Percentiles rank a stretch among this genome's conserved stretches.
Conservation (phyloP, 1,139 yeast species). For the Lodderomyces orthopsilosis region DNA sequence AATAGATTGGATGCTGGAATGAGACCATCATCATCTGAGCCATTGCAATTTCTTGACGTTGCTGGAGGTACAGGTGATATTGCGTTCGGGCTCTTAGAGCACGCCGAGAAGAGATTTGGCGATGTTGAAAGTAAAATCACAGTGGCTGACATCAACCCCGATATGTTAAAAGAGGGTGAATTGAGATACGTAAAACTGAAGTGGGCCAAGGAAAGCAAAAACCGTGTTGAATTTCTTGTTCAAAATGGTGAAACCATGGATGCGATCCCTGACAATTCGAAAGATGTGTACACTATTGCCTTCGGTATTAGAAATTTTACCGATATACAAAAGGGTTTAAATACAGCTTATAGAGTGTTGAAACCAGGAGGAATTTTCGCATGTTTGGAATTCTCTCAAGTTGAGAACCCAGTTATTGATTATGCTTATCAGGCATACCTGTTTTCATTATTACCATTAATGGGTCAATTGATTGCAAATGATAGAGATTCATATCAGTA, state of each 20-base stretch:
- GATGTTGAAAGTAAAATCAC: constrained; percentile 82
- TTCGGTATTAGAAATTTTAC: constrained; percentile 98
- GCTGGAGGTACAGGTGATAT: constrained; percentile 99
- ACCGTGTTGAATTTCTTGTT: constrained; percentile 74
- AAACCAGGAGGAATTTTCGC: constrained; percentile 97
- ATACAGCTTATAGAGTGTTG: constrained; percentile 90
- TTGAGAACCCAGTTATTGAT: constrained; percentile 74
- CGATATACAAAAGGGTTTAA: constrained; percentile 85
- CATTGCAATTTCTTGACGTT: constrained; percentile 86
- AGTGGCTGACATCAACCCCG: constrained; percentile 91
- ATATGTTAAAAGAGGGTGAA: constrained; percentile 92
- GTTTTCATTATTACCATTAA: constrained; percentile 80
- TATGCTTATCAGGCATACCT: constrained; percentile 84
- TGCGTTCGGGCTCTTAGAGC: constrained; percentile 91
- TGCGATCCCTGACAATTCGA: constrained; percentile 77
- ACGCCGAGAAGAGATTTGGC: constrained; percentile 75
- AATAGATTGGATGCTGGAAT: constrained; percentile 88
- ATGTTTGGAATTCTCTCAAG: constrained; percentile 92
- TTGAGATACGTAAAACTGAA: constrained; percentile 57
- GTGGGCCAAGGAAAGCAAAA: constrained; percentile 46
- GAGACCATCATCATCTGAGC: constrained; percentile 78
- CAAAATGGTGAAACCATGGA: constrained; percentile 94
- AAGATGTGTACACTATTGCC: constrained; percentile 93
- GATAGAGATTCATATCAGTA: constrained; percentile 96
- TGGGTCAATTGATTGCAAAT: constrained; percentile 94